Evolutionary conservation across 2,329 filamentous ascomycete species (phyloP), one percentile per base, ranked within the genome.

Genomic region (Apiospora phragmitis): DNA sequence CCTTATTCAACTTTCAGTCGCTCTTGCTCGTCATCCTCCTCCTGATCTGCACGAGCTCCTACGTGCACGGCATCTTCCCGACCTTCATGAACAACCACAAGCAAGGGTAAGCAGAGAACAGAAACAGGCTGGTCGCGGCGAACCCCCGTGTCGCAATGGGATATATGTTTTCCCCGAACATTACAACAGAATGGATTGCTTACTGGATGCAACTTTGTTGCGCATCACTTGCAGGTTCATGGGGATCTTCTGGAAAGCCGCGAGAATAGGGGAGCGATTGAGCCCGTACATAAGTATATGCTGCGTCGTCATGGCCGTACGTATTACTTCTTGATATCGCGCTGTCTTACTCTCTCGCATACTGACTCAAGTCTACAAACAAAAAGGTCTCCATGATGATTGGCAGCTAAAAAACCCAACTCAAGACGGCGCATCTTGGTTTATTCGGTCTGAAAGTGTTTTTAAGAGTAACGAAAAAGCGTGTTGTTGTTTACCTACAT

Each of bases 1-100:
- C 96, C 70, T 92, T 99, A 79, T 98, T 99, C 91, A 98, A 98
- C 85, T 98, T 99, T 86, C 94, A 98, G 83, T 97, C 94, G 71
- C 92, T 98, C 76, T 90, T 99, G 77, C 90, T 98, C 77, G 95
- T 98, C 75, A 91, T 99, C 78, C 91, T 99, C 68, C 92, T 99
- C 76, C 90, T 97, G 76, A 97, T 98, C 80, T 99, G 96, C 88
- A 98, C 96, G 70, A 95, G 93, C 82, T 91, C 96, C 73, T 98
- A 99, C 84, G 89, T 94, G 70, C 96, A 98, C 85, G 92, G 93
- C 77, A 90, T 97, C 74, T 93, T 96, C 79, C 95, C 96, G 0
- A 89, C 92, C 5, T 92, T 97, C 77, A 93, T 99, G 85, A 95
- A 98, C 83, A 89, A 93, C 68, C 96, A 97, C 81, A 97, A 97